Base-by-base conservation (phyloP, 257 asterid species). In the Capsicum rhomboideum region DNA sequence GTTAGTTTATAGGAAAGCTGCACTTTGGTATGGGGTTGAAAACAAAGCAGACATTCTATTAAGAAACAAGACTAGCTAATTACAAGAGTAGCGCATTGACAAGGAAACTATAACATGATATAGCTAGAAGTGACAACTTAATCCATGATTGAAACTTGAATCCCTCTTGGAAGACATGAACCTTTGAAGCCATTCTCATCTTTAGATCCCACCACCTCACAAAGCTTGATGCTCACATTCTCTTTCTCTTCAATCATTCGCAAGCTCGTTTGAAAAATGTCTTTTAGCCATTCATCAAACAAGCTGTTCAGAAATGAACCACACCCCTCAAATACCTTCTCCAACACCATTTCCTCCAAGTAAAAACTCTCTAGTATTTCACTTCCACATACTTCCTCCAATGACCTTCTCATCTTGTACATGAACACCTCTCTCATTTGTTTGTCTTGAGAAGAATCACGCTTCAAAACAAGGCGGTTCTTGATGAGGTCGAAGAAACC, bases 261-360 rank as follows among this genome's bases (percentile, higher is more conserved):
- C 89, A 93, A 80, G 86, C 93, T 90, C 66, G 88, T 81, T 83
- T 85, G 87, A 29, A 93, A 90, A 89, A 91, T 61, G 81, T 89
- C 90, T 89, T 90, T 89, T 79, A 93, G 86, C 98, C 97, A 94
- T 78, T 93, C 78, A 28, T 88, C 93, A 77, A 93, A 93, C 92
- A 88, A 80, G 85, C 82, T 82, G 79, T 90, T 87, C 37, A 86
- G 90, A 83, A 91, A 90, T 52, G 84, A 82, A 31, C 92, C 92
- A 23, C 87, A 86, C 67, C 94, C 88, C 54, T 67, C 83, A 34
- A 86, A 61, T 40, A 94, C 85, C 61, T 88, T 85, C 61, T 92
- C 93, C 72, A 91, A 72, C 83, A 90, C 88, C 78, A 49, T 67
- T 68, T 91, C 91, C 20, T 92, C 96, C 16, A 91, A 91, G 1